Base-by-base conservation (phyloP, 2,329 filamentous ascomycete species). In the Neopestalotiopsis sp. region DNA sequence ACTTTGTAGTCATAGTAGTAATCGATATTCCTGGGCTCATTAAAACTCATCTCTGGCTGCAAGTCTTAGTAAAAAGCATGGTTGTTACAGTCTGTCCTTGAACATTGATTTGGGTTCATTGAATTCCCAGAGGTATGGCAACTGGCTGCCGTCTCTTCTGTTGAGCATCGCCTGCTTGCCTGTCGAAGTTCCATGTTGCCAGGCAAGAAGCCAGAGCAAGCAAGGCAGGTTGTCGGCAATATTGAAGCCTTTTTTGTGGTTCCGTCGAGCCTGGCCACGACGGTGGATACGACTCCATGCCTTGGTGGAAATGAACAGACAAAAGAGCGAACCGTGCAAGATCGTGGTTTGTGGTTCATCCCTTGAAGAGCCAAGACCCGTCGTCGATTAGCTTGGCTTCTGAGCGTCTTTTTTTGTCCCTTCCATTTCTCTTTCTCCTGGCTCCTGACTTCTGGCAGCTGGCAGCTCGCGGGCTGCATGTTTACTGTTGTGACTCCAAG, bases 181-280 rank as follows among this genome's bases (percentile, higher is more conserved):
- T 52, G 20, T 52, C 45, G 24, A 28, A 28, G 24, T 28, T 28
- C 3, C 24, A 4, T 52, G 45, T n/a, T n/a, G 14, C 45, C 45
- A n/a, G 45, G 45, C 45, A 52, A 52, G 20, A 52, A 52, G 10
- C 45, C 45, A 52, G 45, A 24, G 34, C 45, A 6, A 52, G 45
- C 45, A 52, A 20, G 17, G 45, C 45, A 52, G 45, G 45, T 20
- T 52, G 7, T n/a, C 45, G 45, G 45, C 45, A 52, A 52, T 52
- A 52, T 52, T 52, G 45, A 52, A 52, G 45, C 20, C 45, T 52
- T 52, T 52, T 52, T 52, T 52, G 45, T 52, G 45, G 45, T 20
- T 52, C 45, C n/a, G 45, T 52, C n/a, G 45, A 52, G 45, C 45
- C 45, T 52, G 45, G 45, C 45, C 45, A 20, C 45, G 45, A 52